Percentiles rank a stretch among this genome's conserved stretches.
phyloP scores from a whole-genome alignment of 2,329 filamentous ascomycete genomes.

The Ustulina deusta region DNA sequence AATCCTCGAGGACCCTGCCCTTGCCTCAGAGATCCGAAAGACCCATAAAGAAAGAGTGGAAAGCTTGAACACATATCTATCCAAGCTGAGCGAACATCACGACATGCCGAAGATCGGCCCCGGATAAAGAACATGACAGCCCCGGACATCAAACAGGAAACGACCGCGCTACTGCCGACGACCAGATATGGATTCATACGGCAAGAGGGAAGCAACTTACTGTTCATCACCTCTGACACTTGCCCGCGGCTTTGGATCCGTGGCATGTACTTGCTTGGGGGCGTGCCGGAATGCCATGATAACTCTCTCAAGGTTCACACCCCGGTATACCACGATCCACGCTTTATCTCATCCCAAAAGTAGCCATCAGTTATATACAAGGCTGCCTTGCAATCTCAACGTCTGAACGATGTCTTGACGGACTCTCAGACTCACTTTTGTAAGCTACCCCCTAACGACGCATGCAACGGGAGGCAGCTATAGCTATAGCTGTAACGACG shows the following conservation, averaged over 20 bases:
- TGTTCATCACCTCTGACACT: too few relatives aligned
- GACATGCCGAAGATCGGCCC: conserved; percentile 85
- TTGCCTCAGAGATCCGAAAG: conserved; percentile 83
- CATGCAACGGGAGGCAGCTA: background rate
- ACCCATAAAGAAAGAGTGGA: conserved; percentile 98
- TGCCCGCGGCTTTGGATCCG: background rate
- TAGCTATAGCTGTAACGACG: background rate
- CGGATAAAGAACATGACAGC: conserved; percentile 55
- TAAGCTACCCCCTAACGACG: background rate
- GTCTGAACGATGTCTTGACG: background rate
- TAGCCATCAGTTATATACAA: background rate
- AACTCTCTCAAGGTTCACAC: conserved; percentile 17
- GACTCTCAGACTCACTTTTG: background rate
- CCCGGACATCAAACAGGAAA: background rate
- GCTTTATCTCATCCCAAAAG: background rate
- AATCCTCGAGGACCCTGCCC: conserved; percentile 70
- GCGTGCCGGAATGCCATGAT: background rate
- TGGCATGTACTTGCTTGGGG: background rate
- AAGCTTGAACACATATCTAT: conserved; percentile 93
- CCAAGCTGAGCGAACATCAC: conserved; percentile 93
- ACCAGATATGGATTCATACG: background rate
- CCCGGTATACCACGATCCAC: background rate
- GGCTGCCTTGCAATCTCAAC: background rate
- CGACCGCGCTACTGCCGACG: background rate
- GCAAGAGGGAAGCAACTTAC: background rate